These are phyloP conservation scores for Trichosporon coremiiforme DNA, from an alignment of 1,284 basidiomycete genomes.

Conservation along the genomic window DNA sequence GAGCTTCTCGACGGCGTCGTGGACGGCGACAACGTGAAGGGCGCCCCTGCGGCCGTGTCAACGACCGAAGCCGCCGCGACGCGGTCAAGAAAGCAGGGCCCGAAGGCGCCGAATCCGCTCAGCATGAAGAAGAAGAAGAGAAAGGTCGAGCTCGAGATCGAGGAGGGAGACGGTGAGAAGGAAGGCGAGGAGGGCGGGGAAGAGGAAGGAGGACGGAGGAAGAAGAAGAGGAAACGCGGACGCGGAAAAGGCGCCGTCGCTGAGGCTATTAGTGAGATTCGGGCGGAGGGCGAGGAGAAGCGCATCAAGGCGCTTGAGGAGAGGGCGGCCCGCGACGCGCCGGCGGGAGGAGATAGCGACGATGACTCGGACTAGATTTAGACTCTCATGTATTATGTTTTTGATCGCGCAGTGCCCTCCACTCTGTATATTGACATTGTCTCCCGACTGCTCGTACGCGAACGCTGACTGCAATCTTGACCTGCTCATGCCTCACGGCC, in stretches of 20 bases:
- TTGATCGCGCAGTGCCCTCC: neutral
- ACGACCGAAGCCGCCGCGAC: constrained; percentile 57
- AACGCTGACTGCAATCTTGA: no score
- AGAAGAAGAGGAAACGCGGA: constrained; percentile 48
- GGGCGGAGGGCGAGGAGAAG: constrained; percentile 31
- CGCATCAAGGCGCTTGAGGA: neutral
- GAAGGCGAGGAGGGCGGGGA: constrained; percentile 23
- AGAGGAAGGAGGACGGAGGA: constrained; percentile 32
- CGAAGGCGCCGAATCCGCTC: constrained; percentile 88
- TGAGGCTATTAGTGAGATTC: constrained; percentile 45
- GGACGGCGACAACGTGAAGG: constrained; percentile 58
- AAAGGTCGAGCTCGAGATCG: constrained; percentile 25
- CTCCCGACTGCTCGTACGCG: no score
- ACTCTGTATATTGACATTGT: no score
- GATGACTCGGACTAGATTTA: constrained; percentile 32
- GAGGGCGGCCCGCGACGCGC: neutral
- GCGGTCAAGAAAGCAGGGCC: constrained; percentile 65
- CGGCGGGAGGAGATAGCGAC: constrained; percentile 27
- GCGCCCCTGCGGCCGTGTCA: constrained; percentile 53
- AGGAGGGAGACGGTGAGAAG: constrained; percentile 15
- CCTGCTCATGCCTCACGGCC: no score
- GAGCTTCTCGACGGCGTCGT: constrained; percentile 44
- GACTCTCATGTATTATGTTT: constrained; percentile 2
- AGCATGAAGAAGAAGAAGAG: constrained; percentile 84
- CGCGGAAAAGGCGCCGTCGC: constrained; percentile 48